A percentile compares a stretch with the other conserved stretches of the same genome.
Conservation (phyloP, 306 rosid species). For the Lupinus albus region DNA sequence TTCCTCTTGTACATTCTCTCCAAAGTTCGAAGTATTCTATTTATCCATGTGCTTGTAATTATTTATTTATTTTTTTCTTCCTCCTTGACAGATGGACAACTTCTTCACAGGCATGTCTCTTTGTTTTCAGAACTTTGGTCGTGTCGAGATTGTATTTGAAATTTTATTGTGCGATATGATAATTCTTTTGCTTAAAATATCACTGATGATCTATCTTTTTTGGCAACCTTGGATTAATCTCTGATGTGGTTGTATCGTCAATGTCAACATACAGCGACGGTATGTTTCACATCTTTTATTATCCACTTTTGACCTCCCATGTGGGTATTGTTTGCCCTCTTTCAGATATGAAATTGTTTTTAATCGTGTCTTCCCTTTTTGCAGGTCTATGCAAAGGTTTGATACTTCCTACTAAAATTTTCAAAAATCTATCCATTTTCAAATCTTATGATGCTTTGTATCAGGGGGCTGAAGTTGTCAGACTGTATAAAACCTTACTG, state of each 20-base stretch:
- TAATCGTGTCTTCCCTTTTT: slow-evolving; percentile 35
- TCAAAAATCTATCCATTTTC: slow-evolving; percentile 44
- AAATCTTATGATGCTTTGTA: slow-evolving; percentile 47
- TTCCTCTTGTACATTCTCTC: slow-evolving; percentile 26
- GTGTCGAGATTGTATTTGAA: slow-evolving; percentile 8
- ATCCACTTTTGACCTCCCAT: slow-evolving; percentile 15
- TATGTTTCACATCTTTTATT: slow-evolving; percentile 47
- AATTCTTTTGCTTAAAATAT: slow-evolving; percentile 35
- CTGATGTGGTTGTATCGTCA: slow-evolving; percentile 53
- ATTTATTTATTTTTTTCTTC: slow-evolving; percentile 39
- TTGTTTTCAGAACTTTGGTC: slow-evolving; percentile 18
- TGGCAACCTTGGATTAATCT: slow-evolving; percentile 45
- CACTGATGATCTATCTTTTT: slow-evolving; percentile 46
- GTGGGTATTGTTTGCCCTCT: slow-evolving; percentile 27
- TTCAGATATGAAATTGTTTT: slow-evolving; percentile 42
- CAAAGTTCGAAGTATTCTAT: not conserved
- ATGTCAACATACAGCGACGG: slow-evolving; percentile 83
- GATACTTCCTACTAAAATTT: slow-evolving; percentile 38
- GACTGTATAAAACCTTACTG: slow-evolving; percentile 96
- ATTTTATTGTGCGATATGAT: slow-evolving; percentile 17
- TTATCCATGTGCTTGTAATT: slow-evolving; percentile 25
- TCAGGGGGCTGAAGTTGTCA: slow-evolving; percentile 99
- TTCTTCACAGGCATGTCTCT: slow-evolving; percentile 85
- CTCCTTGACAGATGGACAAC: slow-evolving; percentile 90
- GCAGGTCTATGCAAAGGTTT: slow-evolving; percentile 98